These are phyloP conservation scores for Neofusicoccum sp. DNA, from an alignment of 2,329 filamentous ascomycete genomes.

Conservation along the genomic window DNA sequence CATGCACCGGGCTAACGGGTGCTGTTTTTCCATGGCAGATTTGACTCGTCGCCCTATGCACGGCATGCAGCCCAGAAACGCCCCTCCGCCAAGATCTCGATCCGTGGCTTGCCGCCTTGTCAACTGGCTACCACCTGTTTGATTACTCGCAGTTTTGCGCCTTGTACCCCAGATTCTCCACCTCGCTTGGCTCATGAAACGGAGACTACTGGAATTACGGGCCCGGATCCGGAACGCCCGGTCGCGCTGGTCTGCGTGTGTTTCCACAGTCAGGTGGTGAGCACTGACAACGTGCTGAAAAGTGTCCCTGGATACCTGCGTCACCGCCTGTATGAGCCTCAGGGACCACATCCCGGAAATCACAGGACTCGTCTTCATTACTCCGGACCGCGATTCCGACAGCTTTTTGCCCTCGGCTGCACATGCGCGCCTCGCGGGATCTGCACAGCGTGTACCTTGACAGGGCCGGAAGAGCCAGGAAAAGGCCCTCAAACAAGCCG, in stretches of 20 bases:
- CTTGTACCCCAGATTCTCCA: constrained; percentile 18
- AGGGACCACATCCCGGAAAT: constrained; percentile 13
- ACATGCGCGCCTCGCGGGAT: not conserved
- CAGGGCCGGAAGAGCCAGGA: not conserved
- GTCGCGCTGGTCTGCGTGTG: not conserved
- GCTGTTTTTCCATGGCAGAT: not conserved
- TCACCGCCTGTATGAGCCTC: constrained; percentile 4
- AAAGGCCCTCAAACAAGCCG: not conserved
- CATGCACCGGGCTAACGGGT: not conserved
- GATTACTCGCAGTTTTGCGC: not conserved
- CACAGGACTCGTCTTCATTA: constrained; percentile 11
- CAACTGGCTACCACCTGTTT: not conserved
- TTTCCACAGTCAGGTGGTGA: not conserved
- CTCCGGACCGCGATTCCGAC: constrained; percentile 6
- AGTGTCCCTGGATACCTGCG: not conserved
- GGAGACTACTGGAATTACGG: constrained; percentile 8
- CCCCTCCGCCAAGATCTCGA: not conserved
- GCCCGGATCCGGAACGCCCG: not conserved
- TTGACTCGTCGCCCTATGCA: not conserved
- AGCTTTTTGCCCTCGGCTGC: not conserved
- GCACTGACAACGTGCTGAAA: not conserved
- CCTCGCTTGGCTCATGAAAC: constrained; percentile 19
- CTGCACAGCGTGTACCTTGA: not conserved
- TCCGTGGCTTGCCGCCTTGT: constrained; percentile 4
- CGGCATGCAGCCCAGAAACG: not conserved